Conservation (phyloP, 306 rosid species). For the Lathyrus sativus region DNA sequence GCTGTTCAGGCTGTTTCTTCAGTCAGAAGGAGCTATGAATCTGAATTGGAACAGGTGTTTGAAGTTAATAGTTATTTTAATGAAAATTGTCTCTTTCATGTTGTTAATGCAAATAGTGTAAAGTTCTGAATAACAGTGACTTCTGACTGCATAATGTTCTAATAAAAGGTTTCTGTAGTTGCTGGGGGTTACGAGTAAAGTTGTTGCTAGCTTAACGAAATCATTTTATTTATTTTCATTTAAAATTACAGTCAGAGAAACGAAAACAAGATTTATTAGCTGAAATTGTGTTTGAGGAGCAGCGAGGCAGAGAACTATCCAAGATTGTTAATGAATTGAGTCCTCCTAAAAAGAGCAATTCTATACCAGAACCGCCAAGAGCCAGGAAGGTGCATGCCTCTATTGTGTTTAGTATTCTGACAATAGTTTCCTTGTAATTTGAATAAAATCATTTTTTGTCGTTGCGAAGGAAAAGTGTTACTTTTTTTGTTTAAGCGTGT, state of each 20-base stretch:
- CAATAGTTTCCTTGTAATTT: slow-evolving; percentile 26
- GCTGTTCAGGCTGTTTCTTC: slow-evolving; percentile 59
- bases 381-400: slow-evolving; percentile 61
- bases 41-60: slow-evolving; percentile 78
- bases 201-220: slow-evolving; percentile 4
- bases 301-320: slow-evolving; percentile 74
- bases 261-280: slow-evolving; percentile 79
- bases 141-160: slow-evolving; percentile 6
- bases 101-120: not conserved
- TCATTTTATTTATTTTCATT: not conserved
- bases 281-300: slow-evolving; percentile 78
- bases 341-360: slow-evolving; percentile 56
- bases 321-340: slow-evolving; percentile 62
- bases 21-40: slow-evolving; percentile 62
- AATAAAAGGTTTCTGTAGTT: too few relatives aligned
- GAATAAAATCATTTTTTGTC: slow-evolving; percentile 1
- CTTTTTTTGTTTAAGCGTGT: slow-evolving; percentile 21
- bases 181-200: not conserved
- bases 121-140: not conserved
- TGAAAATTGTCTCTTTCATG: not conserved
- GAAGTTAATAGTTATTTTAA: slow-evolving; percentile 2
- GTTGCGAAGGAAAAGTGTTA: slow-evolving; percentile 27
- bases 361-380: slow-evolving; percentile 52
- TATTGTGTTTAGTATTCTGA: slow-evolving; percentile 26
- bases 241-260: slow-evolving; percentile 72